Base-by-base conservation (phyloP, 371 early-diverging fungal genomes). In the Rhizopus delemar region DNA sequence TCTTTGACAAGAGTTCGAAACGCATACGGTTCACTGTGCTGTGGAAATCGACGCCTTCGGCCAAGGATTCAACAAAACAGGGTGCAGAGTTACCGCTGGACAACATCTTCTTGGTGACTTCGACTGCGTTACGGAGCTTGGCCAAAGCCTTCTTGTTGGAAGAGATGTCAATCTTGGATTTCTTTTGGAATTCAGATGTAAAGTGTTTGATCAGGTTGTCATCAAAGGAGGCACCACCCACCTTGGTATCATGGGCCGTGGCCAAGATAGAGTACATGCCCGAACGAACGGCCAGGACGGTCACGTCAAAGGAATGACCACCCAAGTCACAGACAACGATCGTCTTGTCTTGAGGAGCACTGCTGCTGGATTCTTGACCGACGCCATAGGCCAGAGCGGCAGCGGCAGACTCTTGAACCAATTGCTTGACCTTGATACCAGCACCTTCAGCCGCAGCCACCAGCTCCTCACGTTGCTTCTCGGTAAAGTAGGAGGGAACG, bases 251-350 rank as follows among this genome's bases (percentile, higher is more conserved):
- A 71, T 94, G 93, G 35, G 89, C 86, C 55, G 92, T 86, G 39
- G 86, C 86, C 50, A 96, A 84, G 62, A 95, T 86, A 39, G 93
- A 87, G 82, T 86, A 92, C 58, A 99, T 83, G 35, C 98, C 99
- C 57, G 94, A 86, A 66, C 90, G 90, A 52, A 89, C 82, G 48
- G 91, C 87, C 50, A 98, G 78, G 43, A 98, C 85, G 53, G 96
- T 90, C 41, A 98, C 87, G 69, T 95, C 97, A 62, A 99, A 92
- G 22, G 93, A 92, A 53, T 95, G 91, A 46, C 93, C 99, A 56
- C 99, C 99, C 56, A 99, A 83, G 79, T 99, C 99, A 65, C 95
- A 91, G 16, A 99, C 94, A 59, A 98, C 79, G 12, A 92, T 84
- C 16, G 85, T 83, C 69, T 88, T 87, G 66, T 94, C 95, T 66